A percentile compares a stretch with the other conserved stretches of the same genome.
These are phyloP conservation scores for Cydonia oblonga DNA, from an alignment of 331 rosid species.

Conservation along the genomic window DNA sequence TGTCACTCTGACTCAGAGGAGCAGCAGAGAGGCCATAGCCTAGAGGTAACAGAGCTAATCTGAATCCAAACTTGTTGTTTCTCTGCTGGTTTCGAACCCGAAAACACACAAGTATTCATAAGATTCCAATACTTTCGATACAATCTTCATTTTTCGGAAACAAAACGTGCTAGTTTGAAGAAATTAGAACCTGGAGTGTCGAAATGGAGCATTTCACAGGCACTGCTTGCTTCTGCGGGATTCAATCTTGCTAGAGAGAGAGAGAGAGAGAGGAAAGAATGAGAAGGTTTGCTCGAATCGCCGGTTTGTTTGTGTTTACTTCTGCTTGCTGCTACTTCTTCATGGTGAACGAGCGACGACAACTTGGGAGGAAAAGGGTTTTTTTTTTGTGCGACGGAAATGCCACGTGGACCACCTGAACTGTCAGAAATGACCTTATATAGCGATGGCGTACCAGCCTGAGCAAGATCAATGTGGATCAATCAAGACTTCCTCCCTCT, in stretches of 20 bases:
- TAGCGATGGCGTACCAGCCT: not conserved
- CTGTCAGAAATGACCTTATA: not conserved
- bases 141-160: not conserved
- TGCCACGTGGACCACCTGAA: not conserved
- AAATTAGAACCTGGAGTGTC: conserved; percentile 12
- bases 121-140: not conserved
- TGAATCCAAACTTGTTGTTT: not conserved
- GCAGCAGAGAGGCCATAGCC: not conserved
- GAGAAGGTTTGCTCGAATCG: not conserved
- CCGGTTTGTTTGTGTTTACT: not conserved
- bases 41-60: not conserved
- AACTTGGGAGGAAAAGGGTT: not conserved
- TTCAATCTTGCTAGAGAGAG: not conserved
- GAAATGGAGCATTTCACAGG: conserved; percentile 1
- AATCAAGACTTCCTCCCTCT: not conserved
- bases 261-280: not conserved
- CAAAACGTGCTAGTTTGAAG: not conserved
- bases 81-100: not conserved
- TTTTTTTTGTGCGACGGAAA: not conserved
- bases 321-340: not conserved
- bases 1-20: not conserved
- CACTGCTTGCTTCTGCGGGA: not conserved
- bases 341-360: not conserved
- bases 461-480: not conserved
- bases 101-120: not conserved